A percentile compares a stretch with the other conserved stretches of the same genome.
Conservation (phyloP, 2,329 filamentous ascomycete species). For the Aspergillus quadricinctus region DNA sequence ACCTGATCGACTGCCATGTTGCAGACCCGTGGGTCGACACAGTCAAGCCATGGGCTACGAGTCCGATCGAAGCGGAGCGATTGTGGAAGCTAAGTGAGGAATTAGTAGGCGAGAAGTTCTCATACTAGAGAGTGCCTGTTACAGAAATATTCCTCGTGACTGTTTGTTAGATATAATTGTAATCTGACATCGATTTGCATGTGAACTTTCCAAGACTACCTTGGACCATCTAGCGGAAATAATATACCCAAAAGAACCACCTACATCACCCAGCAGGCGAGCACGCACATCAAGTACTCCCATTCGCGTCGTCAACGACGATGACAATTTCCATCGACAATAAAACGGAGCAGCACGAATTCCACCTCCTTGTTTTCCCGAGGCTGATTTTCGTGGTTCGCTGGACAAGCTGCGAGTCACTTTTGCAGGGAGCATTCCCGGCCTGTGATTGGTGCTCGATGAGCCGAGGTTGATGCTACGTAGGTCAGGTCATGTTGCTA, state of each 20-base stretch:
- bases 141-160: not conserved
- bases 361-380: conserved; percentile 25
- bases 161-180: not conserved
- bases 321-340: conserved; percentile 2
- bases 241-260: not conserved
- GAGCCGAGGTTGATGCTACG: conserved; percentile 9
- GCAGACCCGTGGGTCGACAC: not conserved
- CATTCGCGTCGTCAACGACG: not conserved
- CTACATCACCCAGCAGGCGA: too few species aligned
- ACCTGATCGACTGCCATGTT: not conserved
- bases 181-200: not conserved
- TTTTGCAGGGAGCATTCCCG: not conserved
- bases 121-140: not conserved
- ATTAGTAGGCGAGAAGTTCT: not conserved
- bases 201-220: not conserved
- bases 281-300: not conserved
- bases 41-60: not conserved
- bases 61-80: not conserved
- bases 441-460: conserved; percentile 7
- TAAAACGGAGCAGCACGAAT: conserved; percentile 5
- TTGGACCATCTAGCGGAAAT: not conserved
- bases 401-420: not conserved
- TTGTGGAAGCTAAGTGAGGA: not conserved
- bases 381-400: conserved; percentile 23
- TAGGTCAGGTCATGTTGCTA: not conserved